A percentile compares a stretch with the other conserved stretches of the same genome.
These are phyloP conservation scores for Rhodomyrtus psidioides DNA, from an alignment of 441 rosid genomes.

Conservation along the genomic window DNA sequence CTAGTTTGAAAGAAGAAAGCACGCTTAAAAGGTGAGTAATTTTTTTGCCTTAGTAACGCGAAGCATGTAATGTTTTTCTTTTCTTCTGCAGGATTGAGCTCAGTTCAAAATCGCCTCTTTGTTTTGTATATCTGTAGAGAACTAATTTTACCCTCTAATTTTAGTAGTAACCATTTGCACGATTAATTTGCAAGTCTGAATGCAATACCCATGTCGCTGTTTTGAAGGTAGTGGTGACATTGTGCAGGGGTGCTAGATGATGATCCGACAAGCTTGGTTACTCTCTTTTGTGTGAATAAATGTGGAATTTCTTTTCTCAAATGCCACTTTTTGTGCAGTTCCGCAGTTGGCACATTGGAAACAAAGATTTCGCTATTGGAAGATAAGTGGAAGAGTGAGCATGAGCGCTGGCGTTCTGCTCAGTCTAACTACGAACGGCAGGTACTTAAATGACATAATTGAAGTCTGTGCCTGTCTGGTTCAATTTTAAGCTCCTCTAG, in stretches of 20 bases:
- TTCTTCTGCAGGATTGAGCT: background rate
- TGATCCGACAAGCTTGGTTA: background rate
- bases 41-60: background rate
- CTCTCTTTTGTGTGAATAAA: background rate
- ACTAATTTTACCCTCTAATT: background rate
- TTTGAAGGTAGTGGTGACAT: background rate
- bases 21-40: conserved; percentile 49
- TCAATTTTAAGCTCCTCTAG: background rate
- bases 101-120: background rate
- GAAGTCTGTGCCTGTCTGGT: background rate
- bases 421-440: conserved; percentile 96
- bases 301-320: background rate
- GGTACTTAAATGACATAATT: conserved; percentile 26
- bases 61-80: background rate
- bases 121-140: background rate
- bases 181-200: background rate
- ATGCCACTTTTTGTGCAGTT: conserved; percentile 39
- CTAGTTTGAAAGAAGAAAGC: conserved; percentile 64
- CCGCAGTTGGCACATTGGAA: conserved; percentile 64
- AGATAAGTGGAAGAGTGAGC: conserved; percentile 69
- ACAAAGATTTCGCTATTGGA: conserved; percentile 52
- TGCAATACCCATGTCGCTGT: background rate
- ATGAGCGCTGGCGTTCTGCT: conserved; percentile 73
- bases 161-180: background rate
- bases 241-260: background rate